Base-by-base conservation (phyloP, 495 filamentous ascomycete genomes). In the Penicillium simplicissimum region DNA sequence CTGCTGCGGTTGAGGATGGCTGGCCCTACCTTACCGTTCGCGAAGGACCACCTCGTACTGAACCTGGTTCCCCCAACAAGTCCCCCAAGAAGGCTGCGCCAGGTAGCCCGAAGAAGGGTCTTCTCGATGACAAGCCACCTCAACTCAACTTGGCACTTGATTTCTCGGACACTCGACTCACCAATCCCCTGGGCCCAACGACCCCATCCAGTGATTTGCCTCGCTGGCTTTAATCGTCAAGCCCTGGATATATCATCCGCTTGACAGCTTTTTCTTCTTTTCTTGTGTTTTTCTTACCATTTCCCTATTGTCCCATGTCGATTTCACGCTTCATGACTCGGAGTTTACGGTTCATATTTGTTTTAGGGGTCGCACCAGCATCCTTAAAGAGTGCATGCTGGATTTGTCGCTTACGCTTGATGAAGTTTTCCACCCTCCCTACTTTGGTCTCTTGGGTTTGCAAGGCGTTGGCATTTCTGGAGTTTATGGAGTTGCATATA, bases 1-100 rank as follows among this genome's bases (percentile, higher is more conserved):
- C 86, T 2, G 96, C 93, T 1, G 92, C 91, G 0, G 79, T 74
- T 35, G 93, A 91, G 40, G 95, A 98, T 76, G 91, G 86, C 31
- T 98, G 95, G 96, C 84, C 90, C 57, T 87, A 90, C 35, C 75
- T 80, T 38, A 81, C 84, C 55, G 93, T 97, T 15, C 81, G 90
- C 38, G 90, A 89, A 67, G 92, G 91, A 2, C 87, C 87, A 34
- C 84, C 68, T 67, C 69, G 67, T 55, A 57, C 66, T 66, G 63
- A 78, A 68, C 54, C 72, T 34, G 68, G 74, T 4, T 81, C 78
- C 3, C 76, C 78, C 0, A 69, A 66, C 49, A 81, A 79, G 54
- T 81, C 78, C 36, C 73, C 74, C 4, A 72, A 74, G 57, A 81
- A 81, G 61, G 56, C 66, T 11, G 61, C 59, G 8, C 63, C 72